phyloP scores from a whole-genome alignment of 306 rosid genomes.

The Trifolium fragiferum region DNA sequence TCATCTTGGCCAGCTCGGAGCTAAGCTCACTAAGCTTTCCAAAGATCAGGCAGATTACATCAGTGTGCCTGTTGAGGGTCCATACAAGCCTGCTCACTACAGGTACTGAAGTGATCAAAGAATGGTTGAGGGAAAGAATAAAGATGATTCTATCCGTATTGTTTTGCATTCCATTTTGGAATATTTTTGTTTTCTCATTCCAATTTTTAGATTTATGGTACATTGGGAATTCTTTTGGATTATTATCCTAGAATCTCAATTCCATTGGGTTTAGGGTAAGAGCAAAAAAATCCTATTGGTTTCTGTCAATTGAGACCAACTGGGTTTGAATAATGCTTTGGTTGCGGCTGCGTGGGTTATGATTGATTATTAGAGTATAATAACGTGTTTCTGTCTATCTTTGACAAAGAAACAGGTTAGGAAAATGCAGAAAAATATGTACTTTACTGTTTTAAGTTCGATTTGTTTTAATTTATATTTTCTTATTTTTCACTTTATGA shows the following conservation, averaged over 20 bases:
- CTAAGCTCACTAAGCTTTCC: constrained; percentile 79
- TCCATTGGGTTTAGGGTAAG: constrained; percentile 38
- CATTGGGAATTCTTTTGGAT: constrained; percentile 39
- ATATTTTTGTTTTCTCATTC: constrained; percentile 18
- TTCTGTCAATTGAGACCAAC: constrained; percentile 47
- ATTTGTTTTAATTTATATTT: constrained; percentile 27
- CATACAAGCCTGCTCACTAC: constrained; percentile 90
- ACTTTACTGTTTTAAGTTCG: neutral
- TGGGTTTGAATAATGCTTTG: constrained; percentile 57
- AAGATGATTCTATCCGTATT: neutral
- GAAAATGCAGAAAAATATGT: neutral
- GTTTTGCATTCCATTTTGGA: neutral
- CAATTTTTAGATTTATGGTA: constrained; percentile 21
- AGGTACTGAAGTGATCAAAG: constrained; percentile 66
- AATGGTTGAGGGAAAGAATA: neutral
- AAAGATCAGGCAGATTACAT: constrained; percentile 94
- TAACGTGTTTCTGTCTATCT: constrained; percentile 23
- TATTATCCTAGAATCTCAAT: constrained; percentile 39
- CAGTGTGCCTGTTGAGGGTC: constrained; percentile 88
- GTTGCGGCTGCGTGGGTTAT: constrained; percentile 41
- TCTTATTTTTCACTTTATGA: neutral
- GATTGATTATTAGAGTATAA: constrained; percentile 15
- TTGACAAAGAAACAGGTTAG: constrained; percentile 12
- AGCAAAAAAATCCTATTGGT: constrained; percentile 40
- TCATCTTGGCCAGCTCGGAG: constrained; percentile 94